Percentiles rank a stretch among this genome's conserved stretches.
These are phyloP conservation scores for Quercus aquifolioides DNA, from an alignment of 306 rosid species.

Conservation along the genomic window DNA sequence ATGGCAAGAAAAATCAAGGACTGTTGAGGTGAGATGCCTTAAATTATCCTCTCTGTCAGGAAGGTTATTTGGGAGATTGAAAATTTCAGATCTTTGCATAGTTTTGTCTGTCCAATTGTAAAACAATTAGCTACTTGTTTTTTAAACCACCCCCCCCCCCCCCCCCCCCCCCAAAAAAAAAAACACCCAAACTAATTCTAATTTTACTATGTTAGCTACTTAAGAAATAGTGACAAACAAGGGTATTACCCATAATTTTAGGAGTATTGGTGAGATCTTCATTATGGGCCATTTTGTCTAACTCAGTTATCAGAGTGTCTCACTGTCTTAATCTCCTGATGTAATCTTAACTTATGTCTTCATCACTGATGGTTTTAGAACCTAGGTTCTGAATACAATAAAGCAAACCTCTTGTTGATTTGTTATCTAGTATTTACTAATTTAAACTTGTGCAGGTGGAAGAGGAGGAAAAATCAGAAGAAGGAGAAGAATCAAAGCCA, in stretches of 20 bases:
- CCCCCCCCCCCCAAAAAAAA: too few species aligned
- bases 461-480: constrained; percentile 95
- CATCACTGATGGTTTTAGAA: background rate
- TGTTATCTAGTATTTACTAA: background rate
- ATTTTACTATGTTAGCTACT: background rate
- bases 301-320: background rate
- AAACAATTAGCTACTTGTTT: background rate
- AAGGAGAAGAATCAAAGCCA: constrained; percentile 79
- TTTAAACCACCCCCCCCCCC: too few species aligned
- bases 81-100: background rate
- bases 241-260: background rate
- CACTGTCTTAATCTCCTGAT: background rate
- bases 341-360: background rate
- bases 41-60: background rate
- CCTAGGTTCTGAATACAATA: background rate
- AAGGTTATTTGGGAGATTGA: background rate
- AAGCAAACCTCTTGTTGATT: background rate
- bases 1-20: constrained; percentile 93
- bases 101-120: background rate
- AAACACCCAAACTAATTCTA: background rate
- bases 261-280: background rate
- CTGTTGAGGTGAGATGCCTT: constrained; percentile 67
- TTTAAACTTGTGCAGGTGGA: constrained; percentile 64
- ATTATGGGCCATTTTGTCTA: background rate
- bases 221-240: background rate